Base-by-base conservation (phyloP, 2,329 filamentous ascomycete genomes). In the Alternaria alternata region DNA sequence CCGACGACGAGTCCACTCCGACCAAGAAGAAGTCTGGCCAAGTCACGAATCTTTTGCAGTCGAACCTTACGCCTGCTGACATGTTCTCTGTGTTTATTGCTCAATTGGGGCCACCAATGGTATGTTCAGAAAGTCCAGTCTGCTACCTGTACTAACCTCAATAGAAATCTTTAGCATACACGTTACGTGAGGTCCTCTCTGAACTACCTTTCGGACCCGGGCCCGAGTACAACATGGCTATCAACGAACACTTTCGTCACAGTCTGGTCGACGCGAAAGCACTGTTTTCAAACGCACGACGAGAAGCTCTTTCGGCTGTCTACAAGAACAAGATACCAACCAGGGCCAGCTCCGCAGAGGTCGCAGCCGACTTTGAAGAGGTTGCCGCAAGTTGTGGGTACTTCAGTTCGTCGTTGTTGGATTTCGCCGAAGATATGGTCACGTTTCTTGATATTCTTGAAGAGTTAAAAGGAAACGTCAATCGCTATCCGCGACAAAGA, bases 311-410 rank as follows among this genome's bases (percentile, higher is more conserved):
- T 7, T 85, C 89, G 57, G 86, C 91, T 58, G 84, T 99, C 1
- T 98, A 99, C 78, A 88, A 87, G 64, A 91, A 87, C 52, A 93
- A 93, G 61, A 89, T 93, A 68, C 83, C 93, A 39, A 87, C 87
- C 11, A 87, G 87, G 59, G 83, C 88, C 3, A 86, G 88, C 42
- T 89, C 90, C 0, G 85, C 92, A 53, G 90, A 91, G 63, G 86
- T 94, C 8, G 90, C 96, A 73, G 95, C 94, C 3, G 95, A 98
- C 76, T 93, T 97, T 58, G 95, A 99, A 76, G 95, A 99, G 78
- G 94, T 98, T 11, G 94, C 94, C 41, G 94, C 95, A n/a, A 96
- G 94, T 57, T 99, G 95, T 73, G 94, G 95, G 0, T 94, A 98
- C 78, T 99, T 98, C 75, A 94, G 92, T 74, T 97, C 95, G 75